Base-by-base conservation (phyloP, 78 protist genomes). In the Isochrysis galbana region DNA sequence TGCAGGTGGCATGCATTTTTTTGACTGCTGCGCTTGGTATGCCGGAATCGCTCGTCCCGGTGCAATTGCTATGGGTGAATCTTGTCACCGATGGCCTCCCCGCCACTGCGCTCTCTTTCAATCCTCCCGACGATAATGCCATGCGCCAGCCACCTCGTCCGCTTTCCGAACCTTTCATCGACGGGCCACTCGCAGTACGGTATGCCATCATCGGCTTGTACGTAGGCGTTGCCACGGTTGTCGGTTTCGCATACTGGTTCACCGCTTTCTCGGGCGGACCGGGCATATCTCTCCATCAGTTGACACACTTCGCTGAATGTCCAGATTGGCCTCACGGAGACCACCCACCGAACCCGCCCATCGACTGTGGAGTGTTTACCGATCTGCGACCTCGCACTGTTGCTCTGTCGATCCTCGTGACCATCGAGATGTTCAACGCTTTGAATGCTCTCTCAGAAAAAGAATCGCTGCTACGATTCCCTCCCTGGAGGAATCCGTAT, bases 51-150 rank as follows among this genome's bases (percentile, higher is more conserved):
- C 82, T 93, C 23, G 41, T 90, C 34, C 96, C 97, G 5, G 94
- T 97, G 78, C 97, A 95, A 90, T 92, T 96, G 51, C 95, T 96
- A 48, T 96, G 98, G 98, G 96, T 96, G 44, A 96, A 96, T 87
- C 93, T 95, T 26, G 96, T 96, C 54, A 96, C 96, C 36, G 97
- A 96, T 39, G 97, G 97, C 38, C 96, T 87, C 25, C 97, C 97
- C 70, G 97, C 97, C 87, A 93, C 95, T 2, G 96, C 96, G 17
- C 95, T 96, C 41, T 94, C 95, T 39, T 93, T 96, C 95, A 94
- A 96, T 91, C 94, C 93, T 42, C 87, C 93, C 38, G 95, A 93
- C 61, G 38, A 70, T 19, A 93, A 87, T 89, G 80, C 91, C 61
- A 96, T 96, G 97, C n/a, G 26, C 23, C 54, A 23, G 72, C 93